Percentiles rank a stretch among this genome's conserved stretches.
Evolutionary conservation across 2,329 filamentous ascomycete species (phyloP).

Genomic region (Trichophyton benhamiae): DNA sequence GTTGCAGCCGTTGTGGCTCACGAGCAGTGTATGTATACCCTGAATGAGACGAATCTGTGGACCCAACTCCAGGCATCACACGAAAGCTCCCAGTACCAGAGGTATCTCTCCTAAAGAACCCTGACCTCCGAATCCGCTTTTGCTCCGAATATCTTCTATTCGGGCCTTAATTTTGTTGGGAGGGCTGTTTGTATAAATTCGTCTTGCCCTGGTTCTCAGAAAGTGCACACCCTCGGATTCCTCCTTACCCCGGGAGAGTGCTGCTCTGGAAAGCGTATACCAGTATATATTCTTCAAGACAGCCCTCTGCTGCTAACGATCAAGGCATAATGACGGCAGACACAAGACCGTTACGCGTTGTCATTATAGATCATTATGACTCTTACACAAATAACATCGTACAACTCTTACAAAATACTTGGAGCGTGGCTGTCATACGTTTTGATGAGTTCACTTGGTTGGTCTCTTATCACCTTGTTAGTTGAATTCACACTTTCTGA

Average conservation of each 20-base stretch:
- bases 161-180: not conserved
- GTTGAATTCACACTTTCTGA: not conserved
- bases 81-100: not conserved
- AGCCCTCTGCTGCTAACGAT: not conserved
- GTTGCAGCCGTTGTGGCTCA: not conserved
- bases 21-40: not conserved
- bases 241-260: not conserved
- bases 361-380: slow-evolving; percentile 13
- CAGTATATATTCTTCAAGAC: not conserved
- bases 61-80: not conserved
- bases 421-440: slow-evolving; percentile 11
- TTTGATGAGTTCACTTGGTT: slow-evolving; percentile 14
- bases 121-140: not conserved
- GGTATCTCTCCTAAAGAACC: not conserved
- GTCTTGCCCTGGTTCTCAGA: not conserved
- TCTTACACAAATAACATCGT: slow-evolving; percentile 13
- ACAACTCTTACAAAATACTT: slow-evolving; percentile 10
- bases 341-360: not conserved
- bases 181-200: not conserved
- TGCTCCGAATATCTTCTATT: not conserved
- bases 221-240: not conserved
- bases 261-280: no score
- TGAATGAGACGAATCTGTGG: not conserved
- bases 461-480: not conserved
- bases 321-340: not conserved